Base-by-base conservation (phyloP, 2,329 filamentous ascomycete species). In the Tolypocladium pustulatum region DNA sequence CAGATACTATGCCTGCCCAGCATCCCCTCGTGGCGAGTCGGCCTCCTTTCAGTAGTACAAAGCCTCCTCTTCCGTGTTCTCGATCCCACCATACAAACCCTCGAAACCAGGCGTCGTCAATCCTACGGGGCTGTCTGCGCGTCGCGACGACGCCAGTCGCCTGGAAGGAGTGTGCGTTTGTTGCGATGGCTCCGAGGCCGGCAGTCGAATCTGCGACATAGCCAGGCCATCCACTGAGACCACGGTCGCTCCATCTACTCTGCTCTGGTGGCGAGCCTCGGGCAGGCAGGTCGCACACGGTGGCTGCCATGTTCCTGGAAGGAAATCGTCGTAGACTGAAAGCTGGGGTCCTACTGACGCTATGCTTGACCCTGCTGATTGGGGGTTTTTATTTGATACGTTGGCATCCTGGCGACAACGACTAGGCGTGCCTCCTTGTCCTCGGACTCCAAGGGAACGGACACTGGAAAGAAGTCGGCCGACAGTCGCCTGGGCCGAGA, bases 1-100 rank as follows among this genome's bases (percentile, higher is more conserved):
- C 37, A 20, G 40, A 22, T 51, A 20, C 27, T 34, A 34, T 27
- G 49, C 6, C 27, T n/a, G 30, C 17, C n/a, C n/a, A n/a, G n/a
- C n/a, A 34, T 32, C 27, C 30, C 27, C 17, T 27, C 27, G 13
- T 9, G 27, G 9, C 49, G 49, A 34, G 17, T 32, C 17, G 27
- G 27, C 27, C 20, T 32, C 27, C 17, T 52, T 20, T n/a, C 27
- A 34, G 17, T n/a, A 32, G 49, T 52, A 34, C 49, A 52, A 34
- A 32, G 27, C 49, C 17, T 34, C 32, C 15, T 79, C 77, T 49
- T 77, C 75, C 1, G 70, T 69, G 65, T 81, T 82, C 65, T 81
- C 79, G 54, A 68, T 68, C 15, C 77, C 79, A 27, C 76, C 76
- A 61, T 80, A 78, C 30, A 81, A 67, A 15, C 78, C 76, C 61